Evolutionary conservation across 108 stramenopile genomes (phyloP).

Genomic region (Pseudonitzschia multiseries): DNA sequence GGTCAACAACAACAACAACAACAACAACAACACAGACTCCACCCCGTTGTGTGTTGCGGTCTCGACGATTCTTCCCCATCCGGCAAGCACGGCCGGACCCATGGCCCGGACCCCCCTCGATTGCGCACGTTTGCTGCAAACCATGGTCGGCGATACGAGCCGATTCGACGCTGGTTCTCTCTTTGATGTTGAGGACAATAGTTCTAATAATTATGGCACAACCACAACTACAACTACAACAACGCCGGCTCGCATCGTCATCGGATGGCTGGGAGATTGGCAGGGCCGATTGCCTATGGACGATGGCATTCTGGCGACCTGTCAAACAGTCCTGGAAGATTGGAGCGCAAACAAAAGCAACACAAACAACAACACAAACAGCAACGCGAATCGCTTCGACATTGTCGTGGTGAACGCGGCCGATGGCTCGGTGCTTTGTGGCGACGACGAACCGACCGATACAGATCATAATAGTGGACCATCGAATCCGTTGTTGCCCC

Average conservation of each 20-base stretch:
- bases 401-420: no score
- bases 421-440: no score
- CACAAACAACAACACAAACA: background rate
- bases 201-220: no score
- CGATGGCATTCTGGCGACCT: constrained; percentile 41
- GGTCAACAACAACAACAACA: background rate
- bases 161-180: constrained; percentile 40
- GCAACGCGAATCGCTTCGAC: no score
- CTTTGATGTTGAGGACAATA: no score
- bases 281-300: constrained; percentile 43
- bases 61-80: constrained; percentile 25
- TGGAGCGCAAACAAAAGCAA: constrained; percentile 10
- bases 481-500: no score
- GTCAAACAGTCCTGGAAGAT: constrained; percentile 29
- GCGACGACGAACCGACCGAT: no score
- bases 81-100: constrained; percentile 54
- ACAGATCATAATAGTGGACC: no score
- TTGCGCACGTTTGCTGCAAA: constrained; percentile 46
- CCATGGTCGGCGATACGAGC: constrained; percentile 34
- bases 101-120: constrained; percentile 57
- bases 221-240: no score
- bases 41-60: constrained; percentile 7
- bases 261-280: constrained; percentile 66
- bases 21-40: constrained; percentile 9
- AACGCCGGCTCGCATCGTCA: no score